Evolutionary conservation across 2,329 filamentous ascomycete genomes (phyloP).

Genomic region (Fusarium pilosicola): DNA sequence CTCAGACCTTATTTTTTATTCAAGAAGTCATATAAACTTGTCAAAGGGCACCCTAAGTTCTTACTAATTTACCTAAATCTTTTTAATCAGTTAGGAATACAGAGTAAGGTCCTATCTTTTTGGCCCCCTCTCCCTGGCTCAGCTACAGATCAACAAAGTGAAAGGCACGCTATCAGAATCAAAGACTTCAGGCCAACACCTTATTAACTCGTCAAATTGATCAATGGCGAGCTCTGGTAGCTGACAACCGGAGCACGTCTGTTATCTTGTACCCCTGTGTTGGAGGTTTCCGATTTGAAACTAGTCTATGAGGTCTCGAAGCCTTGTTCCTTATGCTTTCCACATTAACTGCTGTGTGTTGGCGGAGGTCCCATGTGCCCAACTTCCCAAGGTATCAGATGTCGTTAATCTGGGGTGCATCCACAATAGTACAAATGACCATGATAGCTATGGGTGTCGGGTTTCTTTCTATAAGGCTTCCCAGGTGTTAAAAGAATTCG

Average conservation of each 20-base stretch:
- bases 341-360: conserved; percentile 7
- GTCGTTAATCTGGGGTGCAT: conserved; percentile 40
- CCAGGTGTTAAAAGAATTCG: background rate
- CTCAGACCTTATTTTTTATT: background rate
- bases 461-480: background rate
- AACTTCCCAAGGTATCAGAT: conserved; percentile 19
- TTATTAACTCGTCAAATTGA: conserved; percentile 8
- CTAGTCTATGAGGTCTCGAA: background rate
- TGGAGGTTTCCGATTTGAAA: background rate
- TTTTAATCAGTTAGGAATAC: background rate
- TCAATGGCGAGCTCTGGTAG: conserved; percentile 19
- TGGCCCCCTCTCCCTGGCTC: conserved; percentile 11
- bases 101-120: background rate
- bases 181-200: background rate
- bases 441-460: background rate
- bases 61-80: background rate
- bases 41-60: background rate
- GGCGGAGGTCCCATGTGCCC: conserved; percentile 15
- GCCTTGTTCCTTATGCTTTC: background rate
- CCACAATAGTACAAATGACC: conserved; percentile 26
- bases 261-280: conserved; percentile 1
- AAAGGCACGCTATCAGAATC: background rate
- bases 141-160: conserved; percentile 26
- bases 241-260: background rate
- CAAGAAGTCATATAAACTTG: background rate